phyloP scores from a whole-genome alignment of 306 rosid species.

The Quercus engelmannii region DNA sequence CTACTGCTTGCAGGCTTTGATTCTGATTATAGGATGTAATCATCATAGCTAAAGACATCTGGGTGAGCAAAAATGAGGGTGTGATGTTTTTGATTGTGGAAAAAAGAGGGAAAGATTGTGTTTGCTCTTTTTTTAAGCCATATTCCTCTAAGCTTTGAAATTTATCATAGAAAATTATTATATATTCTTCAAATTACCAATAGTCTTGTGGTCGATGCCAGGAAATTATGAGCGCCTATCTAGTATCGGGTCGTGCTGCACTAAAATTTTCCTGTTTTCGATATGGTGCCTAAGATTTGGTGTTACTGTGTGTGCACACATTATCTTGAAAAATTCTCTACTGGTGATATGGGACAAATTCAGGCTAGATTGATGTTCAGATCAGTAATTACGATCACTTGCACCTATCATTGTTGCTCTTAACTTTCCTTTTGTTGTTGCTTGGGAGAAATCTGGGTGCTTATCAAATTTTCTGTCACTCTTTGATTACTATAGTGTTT shows the following conservation, averaged over 20 bases:
- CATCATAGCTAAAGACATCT: too few relatives aligned
- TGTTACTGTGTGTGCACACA: background rate
- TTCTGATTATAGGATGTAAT: too few relatives aligned
- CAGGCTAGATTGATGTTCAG: background rate
- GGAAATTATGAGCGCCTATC: background rate
- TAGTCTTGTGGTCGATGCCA: background rate
- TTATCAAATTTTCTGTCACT: background rate
- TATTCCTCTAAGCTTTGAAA: background rate
- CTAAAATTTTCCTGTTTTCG: background rate
- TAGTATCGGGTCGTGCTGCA: background rate
- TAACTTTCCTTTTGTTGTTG: background rate
- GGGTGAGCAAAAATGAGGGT: too few relatives aligned
- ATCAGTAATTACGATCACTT: background rate
- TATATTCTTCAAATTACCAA: background rate
- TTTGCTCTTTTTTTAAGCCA: background rate
- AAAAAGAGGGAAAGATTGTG: too few relatives aligned
- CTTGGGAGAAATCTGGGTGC: background rate
- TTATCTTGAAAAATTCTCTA: background rate
- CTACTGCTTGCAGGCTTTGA: too few relatives aligned
- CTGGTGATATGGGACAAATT: background rate
- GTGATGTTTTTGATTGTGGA: too few relatives aligned
- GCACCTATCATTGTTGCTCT: background rate
- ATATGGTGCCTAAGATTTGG: background rate
- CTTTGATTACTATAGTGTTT: background rate
- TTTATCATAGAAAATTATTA: background rate